Base-by-base conservation (phyloP, 371 early-diverging fungal species). In the Mucor circinelloides region DNA sequence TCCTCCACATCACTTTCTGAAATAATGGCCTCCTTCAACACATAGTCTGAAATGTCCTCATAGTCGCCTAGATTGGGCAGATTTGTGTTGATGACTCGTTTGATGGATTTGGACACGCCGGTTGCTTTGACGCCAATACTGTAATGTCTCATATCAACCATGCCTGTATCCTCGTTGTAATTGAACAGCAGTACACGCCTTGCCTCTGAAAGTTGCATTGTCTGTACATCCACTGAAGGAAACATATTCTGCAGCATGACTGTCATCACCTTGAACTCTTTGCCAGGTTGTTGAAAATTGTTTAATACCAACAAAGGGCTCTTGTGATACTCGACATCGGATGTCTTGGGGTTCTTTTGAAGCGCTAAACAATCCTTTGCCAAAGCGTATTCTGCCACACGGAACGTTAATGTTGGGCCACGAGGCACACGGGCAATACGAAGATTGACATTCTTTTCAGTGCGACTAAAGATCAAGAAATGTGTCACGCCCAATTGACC, bases 171-270 rank as follows among this genome's bases (percentile, higher is more conserved):
- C 38, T 85, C 80, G 77, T 97, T 94, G 75, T 93, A 93, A 80
- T 94, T 94, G 73, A 96, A 90, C 44, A 99, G 79, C 32, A 99
- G 88, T 1, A 99, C 94, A 60, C 99, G 92, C 17, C 94, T 88
- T 28, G 94, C 93, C 31, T 96, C 94, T 1, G 92, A 75, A 58
- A 97, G 77, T 80, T 91, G 89, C 91, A 97, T 94, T 30, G 87
- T 94, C 68, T 93, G 90, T 27, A 97, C 92, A 80, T 96, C 94
- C 68, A 99, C 94, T 3, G 98, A 78, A 0, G 99, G 97, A 69
- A 97, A 96, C 91, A 99, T 87, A 78, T 95, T 96, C 71, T 97
- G 99, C 67, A 99, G 87, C 90, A 96, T 91, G 31, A 95, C 92
- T 3, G 94, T 89, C 90, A 96, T 91, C 44, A 99, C 86, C 77